Evolutionary conservation across 2,329 filamentous ascomycete genomes (phyloP).

Genomic region (Ascochyta lentis): DNA sequence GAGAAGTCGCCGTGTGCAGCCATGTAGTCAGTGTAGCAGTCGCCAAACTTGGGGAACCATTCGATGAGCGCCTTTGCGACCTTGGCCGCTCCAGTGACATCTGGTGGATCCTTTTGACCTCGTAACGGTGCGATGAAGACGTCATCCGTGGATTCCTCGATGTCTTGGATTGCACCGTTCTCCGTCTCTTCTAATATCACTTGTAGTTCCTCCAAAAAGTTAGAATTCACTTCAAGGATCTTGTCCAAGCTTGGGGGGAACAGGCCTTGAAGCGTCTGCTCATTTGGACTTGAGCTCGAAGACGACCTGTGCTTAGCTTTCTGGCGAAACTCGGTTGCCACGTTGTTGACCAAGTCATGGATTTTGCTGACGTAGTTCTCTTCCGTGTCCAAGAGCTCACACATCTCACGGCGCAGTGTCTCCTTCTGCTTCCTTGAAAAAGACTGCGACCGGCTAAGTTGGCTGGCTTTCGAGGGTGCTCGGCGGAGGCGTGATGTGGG

Average conservation of each 20-base stretch:
- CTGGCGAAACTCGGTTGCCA: constrained; percentile 80
- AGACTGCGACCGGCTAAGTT: constrained; percentile 76
- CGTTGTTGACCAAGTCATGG: constrained; percentile 78
- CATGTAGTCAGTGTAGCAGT: constrained; percentile 93
- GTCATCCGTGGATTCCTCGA: constrained; percentile 63
- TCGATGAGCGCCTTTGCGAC: constrained; percentile 84
- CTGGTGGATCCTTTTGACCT: constrained; percentile 57
- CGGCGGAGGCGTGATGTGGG: constrained; percentile 84
- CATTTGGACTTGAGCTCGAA: constrained; percentile 73
- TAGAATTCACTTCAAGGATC: constrained; percentile 82
- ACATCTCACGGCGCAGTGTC: constrained; percentile 84
- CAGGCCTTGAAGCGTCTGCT: constrained; percentile 74
- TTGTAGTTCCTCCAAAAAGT: constrained; percentile 78
- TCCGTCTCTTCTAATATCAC: constrained; percentile 83
- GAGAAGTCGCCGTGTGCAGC: constrained; percentile 87
- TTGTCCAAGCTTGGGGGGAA: constrained; percentile 82
- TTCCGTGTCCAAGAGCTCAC: constrained; percentile 90
- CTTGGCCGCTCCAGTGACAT: constrained; percentile 77
- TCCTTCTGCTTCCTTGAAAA: constrained; percentile 85
- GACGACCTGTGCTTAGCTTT: constrained; percentile 65
- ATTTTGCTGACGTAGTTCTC: constrained; percentile 92
- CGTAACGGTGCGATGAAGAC: constrained; percentile 43
- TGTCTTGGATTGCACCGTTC: constrained; percentile 76
- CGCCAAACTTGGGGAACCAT: constrained; percentile 91
- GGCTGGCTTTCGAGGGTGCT: constrained; percentile 84